Evolutionary conservation across 257 asterid species (phyloP).

Genomic region (Lavandula angustifolia): DNA sequence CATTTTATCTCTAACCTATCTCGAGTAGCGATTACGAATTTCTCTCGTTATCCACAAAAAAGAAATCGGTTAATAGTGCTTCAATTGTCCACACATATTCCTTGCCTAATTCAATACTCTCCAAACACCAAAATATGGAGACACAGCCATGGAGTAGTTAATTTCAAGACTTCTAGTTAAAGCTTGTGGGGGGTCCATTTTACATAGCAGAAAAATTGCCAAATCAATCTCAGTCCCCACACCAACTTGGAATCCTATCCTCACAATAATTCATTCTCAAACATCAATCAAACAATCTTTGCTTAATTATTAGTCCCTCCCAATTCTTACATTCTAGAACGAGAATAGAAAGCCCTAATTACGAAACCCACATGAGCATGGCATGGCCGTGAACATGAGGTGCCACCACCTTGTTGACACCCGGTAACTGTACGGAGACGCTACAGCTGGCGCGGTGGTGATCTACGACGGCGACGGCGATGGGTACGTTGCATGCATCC

Average conservation of each 20-base stretch:
- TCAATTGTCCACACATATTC: too few species aligned
- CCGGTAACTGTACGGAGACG: too few species aligned
- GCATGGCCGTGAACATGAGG: constrained; percentile 46
- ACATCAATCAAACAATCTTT: constrained; percentile 17
- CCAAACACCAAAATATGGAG: too few species aligned
- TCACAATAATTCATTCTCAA: constrained; percentile 43
- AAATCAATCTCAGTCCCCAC: constrained; percentile 33
- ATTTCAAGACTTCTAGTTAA: too few species aligned
- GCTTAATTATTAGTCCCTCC: constrained; percentile 20
- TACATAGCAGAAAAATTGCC: too few species aligned
- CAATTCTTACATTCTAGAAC: constrained; percentile 1
- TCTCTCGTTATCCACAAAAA: too few species aligned
- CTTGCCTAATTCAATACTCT: too few species aligned
- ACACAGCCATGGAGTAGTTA: too few species aligned
- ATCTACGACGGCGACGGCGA: background rate
- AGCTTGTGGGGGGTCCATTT: too few species aligned
- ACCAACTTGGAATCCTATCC: constrained; percentile 41
- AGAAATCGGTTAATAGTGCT: too few species aligned
- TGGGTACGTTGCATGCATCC: constrained; percentile 30
- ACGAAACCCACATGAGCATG: constrained; percentile 27
- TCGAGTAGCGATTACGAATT: too few species aligned
- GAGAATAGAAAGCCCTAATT: constrained; percentile 21
- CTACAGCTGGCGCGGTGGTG: constrained; percentile 32
- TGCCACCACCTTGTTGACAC: constrained; percentile 37
- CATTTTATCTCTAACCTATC: too few species aligned